Percentiles rank a stretch among this genome's conserved stretches.
These are phyloP conservation scores for Quercus suber DNA, from an alignment of 306 rosid species.

Conservation along the genomic window DNA sequence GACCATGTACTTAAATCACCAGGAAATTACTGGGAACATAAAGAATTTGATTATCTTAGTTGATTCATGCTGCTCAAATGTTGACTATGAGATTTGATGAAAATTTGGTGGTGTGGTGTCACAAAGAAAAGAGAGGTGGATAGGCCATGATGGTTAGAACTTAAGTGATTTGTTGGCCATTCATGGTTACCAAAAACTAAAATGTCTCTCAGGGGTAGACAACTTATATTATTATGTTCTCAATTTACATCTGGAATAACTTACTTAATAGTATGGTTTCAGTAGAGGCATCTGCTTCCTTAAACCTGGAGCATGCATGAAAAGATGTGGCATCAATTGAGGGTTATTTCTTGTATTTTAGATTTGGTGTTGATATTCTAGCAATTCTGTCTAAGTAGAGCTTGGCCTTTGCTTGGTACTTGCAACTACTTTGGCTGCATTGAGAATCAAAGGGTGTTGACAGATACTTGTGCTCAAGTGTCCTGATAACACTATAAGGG, in stretches of 20 bases:
- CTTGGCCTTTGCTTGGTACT: too few relatives aligned
- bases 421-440: too few relatives aligned
- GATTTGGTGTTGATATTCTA: not conserved
- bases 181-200: too few relatives aligned
- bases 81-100: not conserved
- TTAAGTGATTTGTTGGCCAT: too few relatives aligned
- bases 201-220: too few relatives aligned
- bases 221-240: too few relatives aligned
- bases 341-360: not conserved
- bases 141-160: too few relatives aligned
- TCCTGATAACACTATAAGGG: not conserved
- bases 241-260: too few relatives aligned
- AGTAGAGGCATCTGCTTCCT: not conserved
- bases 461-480: too few relatives aligned
- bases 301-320: not conserved
- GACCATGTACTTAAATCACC: not conserved
- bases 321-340: not conserved
- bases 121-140: too few relatives aligned
- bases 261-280: not conserved
- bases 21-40: not conserved
- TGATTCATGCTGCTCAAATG: not conserved
- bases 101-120: not conserved
- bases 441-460: too few relatives aligned
- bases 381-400: not conserved
- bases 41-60: not conserved